phyloP scores from a whole-genome alignment of 805 yeast genomes.

The Dipodascopsis uninucleata region DNA sequence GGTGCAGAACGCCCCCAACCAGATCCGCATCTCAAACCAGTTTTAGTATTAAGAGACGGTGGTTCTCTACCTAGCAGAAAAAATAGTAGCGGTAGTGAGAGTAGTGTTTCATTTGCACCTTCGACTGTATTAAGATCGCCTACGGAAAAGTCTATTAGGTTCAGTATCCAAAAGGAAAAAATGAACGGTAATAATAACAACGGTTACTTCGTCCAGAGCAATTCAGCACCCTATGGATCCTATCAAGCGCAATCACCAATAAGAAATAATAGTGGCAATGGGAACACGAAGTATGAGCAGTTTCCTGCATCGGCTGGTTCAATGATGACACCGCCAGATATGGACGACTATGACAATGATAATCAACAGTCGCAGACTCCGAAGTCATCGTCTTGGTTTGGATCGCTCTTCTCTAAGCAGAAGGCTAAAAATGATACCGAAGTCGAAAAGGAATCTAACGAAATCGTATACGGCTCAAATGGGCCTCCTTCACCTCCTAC shows the following conservation, averaged over 20 bases:
- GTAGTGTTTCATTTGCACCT: slow-evolving; percentile 1
- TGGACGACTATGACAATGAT: slow-evolving; percentile 16
- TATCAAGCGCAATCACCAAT: background rate
- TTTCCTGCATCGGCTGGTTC: slow-evolving; percentile 20
- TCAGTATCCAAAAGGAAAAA: background rate
- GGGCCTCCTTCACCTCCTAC: slow-evolving; percentile 28
- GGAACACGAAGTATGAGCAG: slow-evolving; percentile 17
- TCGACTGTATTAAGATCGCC: slow-evolving; percentile 3
- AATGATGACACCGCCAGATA: slow-evolving; percentile 24
- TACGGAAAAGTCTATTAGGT: slow-evolving; percentile 3
- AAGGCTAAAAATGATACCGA: no score
- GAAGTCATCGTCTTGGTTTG: no score
- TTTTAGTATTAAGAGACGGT: background rate
- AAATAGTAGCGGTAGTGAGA: slow-evolving; percentile 8
- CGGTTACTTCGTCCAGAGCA: slow-evolving; percentile 12
- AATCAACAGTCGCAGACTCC: background rate
- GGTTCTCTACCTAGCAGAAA: no score
- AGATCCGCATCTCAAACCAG: background rate
- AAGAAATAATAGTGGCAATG: no score
- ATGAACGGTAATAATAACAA: background rate
- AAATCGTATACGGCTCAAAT: background rate
- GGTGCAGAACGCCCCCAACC: background rate
- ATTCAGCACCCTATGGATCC: background rate
- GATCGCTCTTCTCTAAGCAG: no score
- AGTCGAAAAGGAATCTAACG: slow-evolving; percentile 1